phyloP scores from a whole-genome alignment of 371 early-diverging fungal genomes.

The Lichtheimia ornata region DNA sequence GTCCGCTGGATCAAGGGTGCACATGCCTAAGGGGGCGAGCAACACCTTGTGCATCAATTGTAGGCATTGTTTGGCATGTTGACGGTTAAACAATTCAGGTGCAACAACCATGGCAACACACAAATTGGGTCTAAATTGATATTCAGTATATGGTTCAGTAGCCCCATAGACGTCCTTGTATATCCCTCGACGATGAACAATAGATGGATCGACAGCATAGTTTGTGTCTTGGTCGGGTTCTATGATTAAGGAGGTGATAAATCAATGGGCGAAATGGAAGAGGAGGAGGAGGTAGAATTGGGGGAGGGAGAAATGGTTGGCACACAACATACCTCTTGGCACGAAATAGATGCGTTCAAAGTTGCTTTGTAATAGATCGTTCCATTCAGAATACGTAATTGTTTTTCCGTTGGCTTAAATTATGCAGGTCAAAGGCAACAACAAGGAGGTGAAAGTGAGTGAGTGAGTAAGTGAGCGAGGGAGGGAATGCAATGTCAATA shows the following conservation, averaged over 20 bases:
- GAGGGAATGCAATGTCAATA: slow-evolving; percentile 1
- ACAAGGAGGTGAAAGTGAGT: too few species aligned
- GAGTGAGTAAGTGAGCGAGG: not conserved
- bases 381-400: slow-evolving; percentile 75
- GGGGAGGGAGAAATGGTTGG: not conserved
- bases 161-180: slow-evolving; percentile 91
- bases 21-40: slow-evolving; percentile 90
- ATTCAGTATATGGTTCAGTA: slow-evolving; percentile 77
- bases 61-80: slow-evolving; percentile 76
- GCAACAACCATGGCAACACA: slow-evolving; percentile 92
- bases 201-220: slow-evolving; percentile 63
- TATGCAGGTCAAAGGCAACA: too few species aligned
- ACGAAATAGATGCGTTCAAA: slow-evolving; percentile 92
- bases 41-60: slow-evolving; percentile 65
- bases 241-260: not conserved
- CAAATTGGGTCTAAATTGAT: slow-evolving; percentile 93
- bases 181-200: slow-evolving; percentile 91
- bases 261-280: not conserved
- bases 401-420: slow-evolving; percentile 16
- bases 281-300: not conserved
- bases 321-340: slow-evolving; percentile 57
- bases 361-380: slow-evolving; percentile 69
- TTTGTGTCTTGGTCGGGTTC: slow-evolving; percentile 53
- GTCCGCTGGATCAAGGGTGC: slow-evolving; percentile 91
- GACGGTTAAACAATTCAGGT: slow-evolving; percentile 85